These are phyloP conservation scores for Oryza rufipogon DNA, from an alignment of 176 grass and related monocot species.

Conservation along the genomic window DNA sequence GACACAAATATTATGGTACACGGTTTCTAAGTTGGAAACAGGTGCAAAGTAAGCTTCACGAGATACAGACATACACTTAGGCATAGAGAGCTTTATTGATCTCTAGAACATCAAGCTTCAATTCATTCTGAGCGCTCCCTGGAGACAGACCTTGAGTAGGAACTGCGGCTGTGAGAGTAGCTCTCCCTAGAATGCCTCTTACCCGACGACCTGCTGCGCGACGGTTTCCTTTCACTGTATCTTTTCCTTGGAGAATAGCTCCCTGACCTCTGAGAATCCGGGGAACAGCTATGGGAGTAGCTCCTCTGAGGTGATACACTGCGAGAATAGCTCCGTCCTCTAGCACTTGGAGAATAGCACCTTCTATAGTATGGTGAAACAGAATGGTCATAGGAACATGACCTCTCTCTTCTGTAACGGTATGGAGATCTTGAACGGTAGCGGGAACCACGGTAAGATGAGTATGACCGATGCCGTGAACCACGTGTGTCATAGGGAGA, in stretches of 20 bases:
- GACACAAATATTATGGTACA: neutral
- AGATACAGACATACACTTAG: neutral
- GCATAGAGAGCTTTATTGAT: neutral
- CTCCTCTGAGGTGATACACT: constrained; percentile 43
- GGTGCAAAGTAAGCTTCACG: neutral
- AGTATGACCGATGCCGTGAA: constrained; percentile 24
- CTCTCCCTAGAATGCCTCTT: constrained; percentile 64
- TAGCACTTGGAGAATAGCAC: constrained; percentile 17
- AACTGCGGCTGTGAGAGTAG: constrained; percentile 64
- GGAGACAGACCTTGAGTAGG: constrained; percentile 44
- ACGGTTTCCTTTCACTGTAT: neutral
- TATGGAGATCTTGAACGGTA: constrained; percentile 33
- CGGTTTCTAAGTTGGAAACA: neutral
- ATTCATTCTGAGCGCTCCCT: constrained; percentile 25
- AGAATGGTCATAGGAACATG: constrained; percentile 35
- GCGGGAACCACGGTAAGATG: constrained; percentile 12
- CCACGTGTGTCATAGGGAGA: constrained; percentile 2
- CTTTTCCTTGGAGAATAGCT: constrained; percentile 39
- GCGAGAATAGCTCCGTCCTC: constrained; percentile 41
- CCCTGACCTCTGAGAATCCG: constrained; percentile 9
- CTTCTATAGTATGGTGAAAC: constrained; percentile 47
- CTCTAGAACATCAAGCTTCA: neutral
- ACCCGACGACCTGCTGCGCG: constrained; percentile 19
- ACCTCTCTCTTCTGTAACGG: constrained; percentile 33
- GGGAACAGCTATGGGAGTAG: constrained; percentile 44